phyloP scores from a whole-genome alignment of 2,329 filamentous ascomycete genomes.

The Epichloe typhina region DNA sequence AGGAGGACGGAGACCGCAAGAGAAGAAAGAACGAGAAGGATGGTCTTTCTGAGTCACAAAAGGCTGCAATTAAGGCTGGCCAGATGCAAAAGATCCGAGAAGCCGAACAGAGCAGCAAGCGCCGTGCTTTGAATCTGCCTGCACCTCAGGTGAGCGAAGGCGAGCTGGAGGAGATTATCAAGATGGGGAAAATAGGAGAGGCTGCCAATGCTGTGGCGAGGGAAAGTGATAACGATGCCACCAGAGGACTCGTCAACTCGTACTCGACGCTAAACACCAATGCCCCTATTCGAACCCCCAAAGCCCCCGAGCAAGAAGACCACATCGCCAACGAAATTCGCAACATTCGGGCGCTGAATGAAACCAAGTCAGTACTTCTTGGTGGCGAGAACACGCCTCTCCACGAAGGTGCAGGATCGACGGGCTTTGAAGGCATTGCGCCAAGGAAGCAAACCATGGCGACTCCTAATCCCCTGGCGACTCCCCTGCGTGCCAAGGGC shows the following conservation, averaged over 20 bases:
- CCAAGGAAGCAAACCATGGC: constrained; percentile 68
- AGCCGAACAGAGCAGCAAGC: constrained; percentile 92
- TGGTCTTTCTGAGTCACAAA: constrained; percentile 57
- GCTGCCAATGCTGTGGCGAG: constrained; percentile 64
- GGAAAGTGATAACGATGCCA: constrained; percentile 71
- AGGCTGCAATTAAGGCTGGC: constrained; percentile 82
- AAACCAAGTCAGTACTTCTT: constrained; percentile 84
- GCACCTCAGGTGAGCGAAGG: constrained; percentile 83
- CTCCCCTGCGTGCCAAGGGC: constrained; percentile 59
- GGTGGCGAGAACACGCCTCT: constrained; percentile 90
- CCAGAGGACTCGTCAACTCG: constrained; percentile 72
- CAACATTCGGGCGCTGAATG: constrained; percentile 82
- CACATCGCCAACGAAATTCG: constrained; percentile 92
- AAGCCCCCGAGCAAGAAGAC: constrained; percentile 84
- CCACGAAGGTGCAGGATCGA: constrained; percentile 67
- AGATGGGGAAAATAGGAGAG: constrained; percentile 93
- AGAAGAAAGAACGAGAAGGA: constrained; percentile 81
- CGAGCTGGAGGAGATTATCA: constrained; percentile 94
- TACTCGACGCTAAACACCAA: constrained; percentile 70
- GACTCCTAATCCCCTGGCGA: constrained; percentile 94
- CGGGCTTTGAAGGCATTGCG: constrained; percentile 75
- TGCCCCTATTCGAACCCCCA: constrained; percentile 84
- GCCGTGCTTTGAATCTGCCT: constrained; percentile 69
- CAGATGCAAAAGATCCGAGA: constrained; percentile 91
- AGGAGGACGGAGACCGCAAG: constrained; percentile 69